Evolutionary conservation across 2,329 filamentous ascomycete genomes (phyloP).

Genomic region (Arachnopeziza araneosa): DNA sequence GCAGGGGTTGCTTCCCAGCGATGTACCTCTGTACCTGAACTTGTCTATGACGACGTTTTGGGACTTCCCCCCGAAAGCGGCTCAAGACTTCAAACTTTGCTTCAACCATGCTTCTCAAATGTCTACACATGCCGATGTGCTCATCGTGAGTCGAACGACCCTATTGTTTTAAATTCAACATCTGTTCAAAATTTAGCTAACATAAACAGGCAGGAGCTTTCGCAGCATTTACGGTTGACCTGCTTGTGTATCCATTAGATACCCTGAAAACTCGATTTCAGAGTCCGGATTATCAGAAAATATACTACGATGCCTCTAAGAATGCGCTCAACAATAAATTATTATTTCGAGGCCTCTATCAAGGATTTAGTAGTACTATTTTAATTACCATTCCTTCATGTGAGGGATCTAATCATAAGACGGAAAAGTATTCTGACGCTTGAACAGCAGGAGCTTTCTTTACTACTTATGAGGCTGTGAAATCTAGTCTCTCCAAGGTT

Average conservation of each 20-base stretch:
- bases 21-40: background rate
- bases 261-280: slow-evolving; percentile 86
- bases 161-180: background rate
- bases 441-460: slow-evolving; percentile 77
- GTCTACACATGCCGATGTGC: slow-evolving; percentile 50
- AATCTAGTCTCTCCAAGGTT: slow-evolving; percentile 53
- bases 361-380: slow-evolving; percentile 80
- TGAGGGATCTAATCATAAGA: slow-evolving; percentile 31
- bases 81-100: background rate
- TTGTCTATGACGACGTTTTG: slow-evolving; percentile 11
- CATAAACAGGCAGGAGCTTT: slow-evolving; percentile 66
- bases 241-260: slow-evolving; percentile 73
- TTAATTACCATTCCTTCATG: slow-evolving; percentile 84
- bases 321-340: slow-evolving; percentile 48
- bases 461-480: slow-evolving; percentile 78
- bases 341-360: slow-evolving; percentile 72
- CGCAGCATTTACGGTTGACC: slow-evolving; percentile 79
- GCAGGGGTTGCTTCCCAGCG: background rate
- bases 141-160: slow-evolving; percentile 42
- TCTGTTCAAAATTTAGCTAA: slow-evolving; percentile 8
- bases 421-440: slow-evolving; percentile 12
- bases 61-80: background rate
- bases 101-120: slow-evolving; percentile 29
- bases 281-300: slow-evolving; percentile 65
- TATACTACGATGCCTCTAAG: slow-evolving; percentile 55